phyloP scores from a whole-genome alignment of 139 green algal genomes.

The Medakamo hakoo region DNA sequence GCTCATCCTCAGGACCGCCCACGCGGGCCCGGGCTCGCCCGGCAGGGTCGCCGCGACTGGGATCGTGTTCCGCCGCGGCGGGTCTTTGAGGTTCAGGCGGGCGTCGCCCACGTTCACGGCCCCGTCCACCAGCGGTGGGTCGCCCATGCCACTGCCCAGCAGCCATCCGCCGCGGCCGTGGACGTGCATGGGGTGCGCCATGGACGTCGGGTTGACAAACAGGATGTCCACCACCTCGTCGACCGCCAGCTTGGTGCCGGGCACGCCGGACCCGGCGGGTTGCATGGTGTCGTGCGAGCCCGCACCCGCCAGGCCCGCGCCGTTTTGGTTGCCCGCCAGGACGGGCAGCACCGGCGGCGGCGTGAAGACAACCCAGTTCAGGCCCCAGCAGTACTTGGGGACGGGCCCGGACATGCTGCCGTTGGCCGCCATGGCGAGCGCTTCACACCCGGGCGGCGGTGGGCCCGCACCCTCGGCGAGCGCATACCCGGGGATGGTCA shows the following conservation, averaged over 20 bases:
- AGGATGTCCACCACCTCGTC: slow-evolving; percentile 10
- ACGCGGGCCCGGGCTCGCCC: not conserved
- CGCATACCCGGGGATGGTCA: not conserved
- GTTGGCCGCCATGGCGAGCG: not conserved
- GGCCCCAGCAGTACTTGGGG: not conserved
- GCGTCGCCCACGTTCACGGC: not conserved
- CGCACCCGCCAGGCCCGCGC: no score
- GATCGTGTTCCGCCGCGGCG: slow-evolving; percentile 1
- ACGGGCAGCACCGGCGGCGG: slow-evolving; percentile 1
- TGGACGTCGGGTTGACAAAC: slow-evolving; percentile 8
- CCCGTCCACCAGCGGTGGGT: not conserved
- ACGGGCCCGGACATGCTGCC: not conserved
- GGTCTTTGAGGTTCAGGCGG: slow-evolving; percentile 6
- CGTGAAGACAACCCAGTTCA: slow-evolving; percentile 3
- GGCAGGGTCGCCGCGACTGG: not conserved
- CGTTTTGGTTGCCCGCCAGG: no score
- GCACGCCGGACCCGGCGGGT: no score
- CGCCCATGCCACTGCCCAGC: slow-evolving; percentile 4
- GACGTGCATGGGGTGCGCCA: slow-evolving; percentile 12
- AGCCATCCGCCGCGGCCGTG: slow-evolving; percentile 7
- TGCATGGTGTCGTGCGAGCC: no score
- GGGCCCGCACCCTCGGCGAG: not conserved
- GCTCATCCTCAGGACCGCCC: not conserved
- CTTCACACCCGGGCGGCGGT: not conserved
- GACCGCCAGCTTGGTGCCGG: not conserved